A percentile compares a stretch with the other conserved stretches of the same genome.
Conservation (phyloP, 345 rosid species). For the Ricinus communis region DNA sequence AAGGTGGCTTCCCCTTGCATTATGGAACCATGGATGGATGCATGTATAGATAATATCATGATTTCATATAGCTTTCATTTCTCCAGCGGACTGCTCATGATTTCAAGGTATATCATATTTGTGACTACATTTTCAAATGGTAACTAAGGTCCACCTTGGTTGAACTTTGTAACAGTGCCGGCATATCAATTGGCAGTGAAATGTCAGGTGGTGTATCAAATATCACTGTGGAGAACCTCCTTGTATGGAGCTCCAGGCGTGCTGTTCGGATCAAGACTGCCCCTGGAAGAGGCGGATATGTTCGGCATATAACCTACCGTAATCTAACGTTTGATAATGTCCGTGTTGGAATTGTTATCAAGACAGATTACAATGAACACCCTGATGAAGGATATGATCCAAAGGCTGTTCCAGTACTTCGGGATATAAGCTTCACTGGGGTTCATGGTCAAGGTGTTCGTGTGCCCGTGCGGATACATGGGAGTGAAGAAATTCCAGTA, state of each 20-base stretch:
- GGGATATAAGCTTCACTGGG: conserved; percentile 71
- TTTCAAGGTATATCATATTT: not conserved
- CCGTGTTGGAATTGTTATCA: conserved; percentile 87
- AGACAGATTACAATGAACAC: conserved; percentile 95
- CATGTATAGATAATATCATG: too few relatives aligned
- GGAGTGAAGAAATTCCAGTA: conserved; percentile 80
- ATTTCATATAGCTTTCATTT: too few relatives aligned
- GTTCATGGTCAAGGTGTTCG: conserved; percentile 91
- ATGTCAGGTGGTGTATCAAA: conserved; percentile 98
- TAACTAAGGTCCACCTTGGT: conserved; percentile 23
- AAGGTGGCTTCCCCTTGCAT: too few relatives aligned
- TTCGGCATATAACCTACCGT: conserved; percentile 59
- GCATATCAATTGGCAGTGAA: conserved; percentile 95
- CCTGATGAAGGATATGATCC: conserved; percentile 79
- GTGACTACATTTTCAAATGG: conserved; percentile 1
- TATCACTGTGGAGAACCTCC: conserved; percentile 73
- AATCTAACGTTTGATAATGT: conserved; percentile 78
- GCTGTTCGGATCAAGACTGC: conserved; percentile 97
- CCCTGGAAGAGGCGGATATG: conserved; percentile 89
- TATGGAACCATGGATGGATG: too few relatives aligned
- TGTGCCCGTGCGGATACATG: conserved; percentile 91
- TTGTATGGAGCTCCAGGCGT: conserved; percentile 88
- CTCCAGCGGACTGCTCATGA: too few relatives aligned
- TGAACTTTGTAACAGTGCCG: conserved; percentile 68
- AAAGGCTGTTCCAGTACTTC: conserved; percentile 62